Evolutionary conservation across 1,284 basidiomycete species (phyloP).

Genomic region (Puccinia horiana): DNA sequence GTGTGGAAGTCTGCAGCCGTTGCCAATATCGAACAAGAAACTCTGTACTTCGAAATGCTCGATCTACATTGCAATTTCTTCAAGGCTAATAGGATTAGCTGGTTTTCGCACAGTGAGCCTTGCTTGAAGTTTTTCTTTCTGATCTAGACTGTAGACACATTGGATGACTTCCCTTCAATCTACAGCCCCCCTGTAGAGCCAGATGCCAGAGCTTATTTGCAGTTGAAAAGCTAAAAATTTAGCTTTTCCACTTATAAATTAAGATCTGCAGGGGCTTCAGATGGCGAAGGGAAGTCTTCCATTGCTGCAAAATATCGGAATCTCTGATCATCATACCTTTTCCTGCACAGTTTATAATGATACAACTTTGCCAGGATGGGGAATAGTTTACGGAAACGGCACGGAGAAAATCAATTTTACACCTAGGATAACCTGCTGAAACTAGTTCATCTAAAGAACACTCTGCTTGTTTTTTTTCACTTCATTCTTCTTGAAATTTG

Average conservation of each 20-base stretch:
- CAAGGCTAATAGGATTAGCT: conserved; percentile 17
- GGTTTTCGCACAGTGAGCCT: conserved; percentile 48
- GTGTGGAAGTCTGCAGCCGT: conserved; percentile 53
- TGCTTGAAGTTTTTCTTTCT: background rate
- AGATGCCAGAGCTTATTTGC: background rate
- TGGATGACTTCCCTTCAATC: too few relatives aligned
- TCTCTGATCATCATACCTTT: too few relatives aligned
- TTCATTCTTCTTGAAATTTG: too few relatives aligned
- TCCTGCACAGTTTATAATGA: conserved; percentile 38
- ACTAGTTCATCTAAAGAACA: background rate
- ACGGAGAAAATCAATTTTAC: conserved; percentile 30
- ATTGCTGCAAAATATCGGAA: too few relatives aligned
- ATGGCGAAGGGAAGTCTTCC: too few relatives aligned
- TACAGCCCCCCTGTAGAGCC: too few relatives aligned
- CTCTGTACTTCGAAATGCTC: conserved; percentile 60
- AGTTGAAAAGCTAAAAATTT: too few relatives aligned
- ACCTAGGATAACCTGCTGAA: conserved; percentile 22
- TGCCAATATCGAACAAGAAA: conserved; percentile 52
- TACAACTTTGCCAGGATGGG: conserved; percentile 27
- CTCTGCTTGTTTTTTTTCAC: too few relatives aligned
- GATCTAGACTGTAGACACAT: background rate
- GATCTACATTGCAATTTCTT: conserved; percentile 52
- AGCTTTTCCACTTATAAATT: background rate
- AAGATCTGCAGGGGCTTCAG: background rate
- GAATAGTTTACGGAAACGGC: conserved; percentile 21